phyloP scores from a whole-genome alignment of 2,329 filamentous ascomycete species.

The Akanthomyces lecanii region DNA sequence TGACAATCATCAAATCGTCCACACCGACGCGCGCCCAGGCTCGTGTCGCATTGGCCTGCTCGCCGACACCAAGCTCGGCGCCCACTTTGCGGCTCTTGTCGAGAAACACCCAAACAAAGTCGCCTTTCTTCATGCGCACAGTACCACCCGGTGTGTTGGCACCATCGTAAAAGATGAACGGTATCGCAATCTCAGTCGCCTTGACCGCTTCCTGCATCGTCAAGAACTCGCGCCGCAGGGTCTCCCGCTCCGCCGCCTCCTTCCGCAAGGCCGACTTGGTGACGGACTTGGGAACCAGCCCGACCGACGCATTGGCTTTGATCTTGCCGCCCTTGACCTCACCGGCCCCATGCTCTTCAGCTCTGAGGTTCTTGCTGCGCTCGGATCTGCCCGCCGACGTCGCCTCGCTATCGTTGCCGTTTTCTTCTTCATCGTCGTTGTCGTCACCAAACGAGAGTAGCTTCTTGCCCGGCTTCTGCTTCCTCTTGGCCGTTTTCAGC shows the following conservation, averaged over 20 bases:
- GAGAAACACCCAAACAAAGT: constrained; percentile 87
- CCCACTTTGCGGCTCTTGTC: constrained; percentile 89
- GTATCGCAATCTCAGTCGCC: constrained; percentile 81
- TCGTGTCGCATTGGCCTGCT: constrained; percentile 58
- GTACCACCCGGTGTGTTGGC: constrained; percentile 81
- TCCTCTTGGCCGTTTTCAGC: constrained; percentile 35
- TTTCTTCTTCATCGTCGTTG: constrained; percentile 20
- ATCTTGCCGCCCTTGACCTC: constrained; percentile 44
- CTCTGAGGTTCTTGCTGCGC: constrained; percentile 18
- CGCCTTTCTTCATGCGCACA: constrained; percentile 87
- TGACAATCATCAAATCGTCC: constrained; percentile 90
- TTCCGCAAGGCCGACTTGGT: constrained; percentile 72
- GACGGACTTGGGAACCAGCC: constrained; percentile 61
- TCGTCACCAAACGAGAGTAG: constrained; percentile 64
- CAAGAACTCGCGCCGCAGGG: constrained; percentile 78
- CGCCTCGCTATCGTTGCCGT: constrained; percentile 29
- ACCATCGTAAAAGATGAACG: constrained; percentile 96
- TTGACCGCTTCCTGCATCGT: constrained; percentile 81
- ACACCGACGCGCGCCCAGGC: constrained; percentile 94
- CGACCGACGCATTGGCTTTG: constrained; percentile 57
- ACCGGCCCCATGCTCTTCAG: constrained; percentile 9
- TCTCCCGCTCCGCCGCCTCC: constrained; percentile 74
- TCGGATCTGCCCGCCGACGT: constrained; percentile 34
- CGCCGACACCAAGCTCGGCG: constrained; percentile 72
- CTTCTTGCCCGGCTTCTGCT: constrained; percentile 39